Evolutionary conservation across 1,284 basidiomycete genomes (phyloP), one percentile per base, ranked within the genome.

Genomic region (Trametes versicolor): DNA sequence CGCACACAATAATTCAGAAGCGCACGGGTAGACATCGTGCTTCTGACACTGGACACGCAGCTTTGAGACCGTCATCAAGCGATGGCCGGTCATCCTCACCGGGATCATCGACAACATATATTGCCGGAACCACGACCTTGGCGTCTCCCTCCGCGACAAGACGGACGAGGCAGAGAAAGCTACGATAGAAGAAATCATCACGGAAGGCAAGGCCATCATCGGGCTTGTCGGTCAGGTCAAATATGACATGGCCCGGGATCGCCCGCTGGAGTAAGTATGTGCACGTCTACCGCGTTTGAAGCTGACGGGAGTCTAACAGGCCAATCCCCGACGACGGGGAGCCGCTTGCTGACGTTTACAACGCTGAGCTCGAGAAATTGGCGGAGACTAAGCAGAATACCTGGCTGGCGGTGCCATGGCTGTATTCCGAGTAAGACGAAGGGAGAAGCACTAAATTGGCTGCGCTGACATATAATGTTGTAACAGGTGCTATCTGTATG

Each of bases 341-440:
- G 29, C 29, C 29, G 29, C 29, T 32, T 32, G 29, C 29, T 8
- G 29, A 32, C 8, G 29, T 32, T 32, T 32, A 32, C 29, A 32
- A 32, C 29, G 29, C 29, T 4, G 29, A 32, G 29, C 29, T 32
- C 29, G 29, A 32, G 29, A 75, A 77, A 0, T 81, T 93, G 2
- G 79, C 77, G 0, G 73, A 80, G 13, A 76, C 82, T 1, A 80
- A 83, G 1, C 84, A 87, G 66, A 84, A 90, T 70, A 93, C 91
- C 0, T 99, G 97, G 97, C 96, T 96, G 75, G 92, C 87, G 1
- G 89, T 94, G 9, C 93, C 96, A 4, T 99, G 97, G 96, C 84
- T 99, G 15, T 98, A 87, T 75, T 94, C 96, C 65, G 97, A 99
- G 88, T 98, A 82, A 13, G 51, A 49, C 53, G 36, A 7, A 52